Conservation (phyloP, 768 basidiomycete species). For the Suillus weaverae region DNA sequence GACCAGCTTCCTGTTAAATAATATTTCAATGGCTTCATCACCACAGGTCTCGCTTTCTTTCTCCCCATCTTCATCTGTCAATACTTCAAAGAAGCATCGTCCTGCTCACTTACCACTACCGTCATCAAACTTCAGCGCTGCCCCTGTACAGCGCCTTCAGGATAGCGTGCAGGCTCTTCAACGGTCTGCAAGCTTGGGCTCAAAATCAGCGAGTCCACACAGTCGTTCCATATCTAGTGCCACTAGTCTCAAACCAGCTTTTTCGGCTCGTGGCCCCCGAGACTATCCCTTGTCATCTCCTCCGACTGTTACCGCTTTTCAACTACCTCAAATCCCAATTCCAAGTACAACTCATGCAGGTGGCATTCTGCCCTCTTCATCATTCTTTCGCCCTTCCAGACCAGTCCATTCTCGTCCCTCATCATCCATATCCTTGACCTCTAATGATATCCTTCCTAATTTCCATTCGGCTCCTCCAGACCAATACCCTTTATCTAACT, state of each 20-base stretch:
- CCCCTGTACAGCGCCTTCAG: conserved; percentile 16
- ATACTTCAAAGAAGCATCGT: conserved; percentile 7
- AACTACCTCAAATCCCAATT: conserved; percentile 17
- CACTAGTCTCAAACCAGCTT: conserved; percentile 18
- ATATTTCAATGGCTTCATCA: conserved; percentile 11
- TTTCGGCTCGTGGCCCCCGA: conserved; percentile 13
- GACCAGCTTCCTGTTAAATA: conserved; percentile 4
- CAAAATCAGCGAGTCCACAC: conserved; percentile 8
- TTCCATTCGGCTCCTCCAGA: conserved; percentile 26
- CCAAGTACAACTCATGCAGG: conserved; percentile 60
- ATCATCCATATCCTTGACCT: conserved; percentile 33
- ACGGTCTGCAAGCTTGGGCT: conserved; percentile 14
- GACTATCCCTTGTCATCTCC: conserved; percentile 28
- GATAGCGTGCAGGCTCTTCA: conserved; percentile 5
- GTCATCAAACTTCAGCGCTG: conserved; percentile 17
- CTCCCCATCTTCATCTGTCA: conserved; percentile 5
- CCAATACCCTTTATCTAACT: conserved; percentile 41
- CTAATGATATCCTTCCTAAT: conserved; percentile 33
- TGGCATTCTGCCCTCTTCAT: conserved; percentile 75
- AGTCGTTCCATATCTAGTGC: conserved; percentile 12
- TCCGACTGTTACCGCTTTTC: conserved; percentile 28
- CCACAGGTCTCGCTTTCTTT: conserved; percentile 17
- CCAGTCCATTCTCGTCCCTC: conserved; percentile 51
- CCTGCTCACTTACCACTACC: conserved; percentile 17
- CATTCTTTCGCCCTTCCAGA: conserved; percentile 73